A percentile compares a stretch with the other conserved stretches of the same genome.
Conservation (phyloP, 352 stramenopile genomes). For the Phytophthora tentaculata region DNA sequence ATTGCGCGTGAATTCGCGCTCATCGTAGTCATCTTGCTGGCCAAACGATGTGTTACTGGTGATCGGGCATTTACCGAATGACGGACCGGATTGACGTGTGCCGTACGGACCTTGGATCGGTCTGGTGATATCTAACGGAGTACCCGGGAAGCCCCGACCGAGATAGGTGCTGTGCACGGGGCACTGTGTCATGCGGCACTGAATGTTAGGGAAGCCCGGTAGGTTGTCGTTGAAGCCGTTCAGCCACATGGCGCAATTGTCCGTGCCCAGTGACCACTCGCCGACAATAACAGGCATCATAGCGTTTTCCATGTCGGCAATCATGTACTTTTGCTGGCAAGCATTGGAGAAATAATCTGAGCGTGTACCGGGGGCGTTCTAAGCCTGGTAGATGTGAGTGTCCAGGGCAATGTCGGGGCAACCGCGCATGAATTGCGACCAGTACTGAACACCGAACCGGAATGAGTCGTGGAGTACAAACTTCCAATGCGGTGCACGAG, state of each 20-base stretch:
- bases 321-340: conserved; percentile 88
- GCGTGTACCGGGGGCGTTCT: conserved; percentile 69
- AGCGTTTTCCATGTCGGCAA: conserved; percentile 91
- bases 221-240: conserved; percentile 69
- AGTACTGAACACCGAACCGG: conserved; percentile 84
- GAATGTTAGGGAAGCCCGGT: conserved; percentile 82
- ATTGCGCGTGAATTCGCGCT: conserved; percentile 78
- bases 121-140: conserved; percentile 87
- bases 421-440: conserved; percentile 73
- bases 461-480: conserved; percentile 97
- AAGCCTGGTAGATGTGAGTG: conserved; percentile 96
- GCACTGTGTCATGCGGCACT: conserved; percentile 90
- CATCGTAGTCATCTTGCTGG: conserved; percentile 82
- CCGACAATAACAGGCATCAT: conserved; percentile 95
- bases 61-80: conserved; percentile 89
- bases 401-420: conserved; percentile 95
- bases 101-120: conserved; percentile 87
- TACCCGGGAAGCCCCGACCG: conserved; percentile 85
- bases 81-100: conserved; percentile 82
- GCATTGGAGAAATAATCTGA: conserved; percentile 91
- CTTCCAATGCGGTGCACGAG: conserved; percentile 93
- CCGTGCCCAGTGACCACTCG: conserved; percentile 92
- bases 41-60: conserved; percentile 85
- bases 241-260: conserved; percentile 88
- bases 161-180: conserved; percentile 89